These are phyloP conservation scores for Epichloe bromicola DNA, from an alignment of 2,329 filamentous ascomycete species.

Conservation along the genomic window DNA sequence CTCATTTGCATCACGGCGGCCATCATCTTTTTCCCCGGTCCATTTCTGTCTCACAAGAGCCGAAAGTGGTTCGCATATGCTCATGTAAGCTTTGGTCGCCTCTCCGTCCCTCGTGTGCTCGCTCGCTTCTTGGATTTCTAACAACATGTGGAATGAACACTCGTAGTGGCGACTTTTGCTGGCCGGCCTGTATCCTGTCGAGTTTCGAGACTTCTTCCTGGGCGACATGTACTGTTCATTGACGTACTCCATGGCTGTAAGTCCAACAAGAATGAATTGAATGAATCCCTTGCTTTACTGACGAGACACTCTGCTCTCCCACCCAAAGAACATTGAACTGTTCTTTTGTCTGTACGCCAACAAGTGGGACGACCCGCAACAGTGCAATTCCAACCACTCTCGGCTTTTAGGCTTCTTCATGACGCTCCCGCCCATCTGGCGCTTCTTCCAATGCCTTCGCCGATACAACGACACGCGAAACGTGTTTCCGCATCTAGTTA, in stretches of 20 bases:
- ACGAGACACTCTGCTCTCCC: background rate
- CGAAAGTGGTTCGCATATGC: slow-evolving; percentile 81
- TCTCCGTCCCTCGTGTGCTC: background rate
- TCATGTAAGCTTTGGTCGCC: slow-evolving; percentile 45
- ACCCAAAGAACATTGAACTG: slow-evolving; percentile 62
- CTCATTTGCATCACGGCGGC: slow-evolving; percentile 55
- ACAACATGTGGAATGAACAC: background rate
- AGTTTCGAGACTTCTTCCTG: slow-evolving; percentile 94
- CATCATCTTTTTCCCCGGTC: slow-evolving; percentile 65
- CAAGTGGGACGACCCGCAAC: slow-evolving; percentile 55
- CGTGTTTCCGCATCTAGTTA: slow-evolving; percentile 82
- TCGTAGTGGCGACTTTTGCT: slow-evolving; percentile 68
- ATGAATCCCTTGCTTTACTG: background rate
- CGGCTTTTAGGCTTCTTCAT: slow-evolving; percentile 76
- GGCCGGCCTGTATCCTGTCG: slow-evolving; percentile 81
- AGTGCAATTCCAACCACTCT: slow-evolving; percentile 80
- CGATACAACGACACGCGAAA: slow-evolving; percentile 81
- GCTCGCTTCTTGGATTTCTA: background rate
- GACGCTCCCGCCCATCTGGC: slow-evolving; percentile 76
- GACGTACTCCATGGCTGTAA: slow-evolving; percentile 76
- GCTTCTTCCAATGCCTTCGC: slow-evolving; percentile 77
- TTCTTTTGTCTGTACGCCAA: slow-evolving; percentile 92
- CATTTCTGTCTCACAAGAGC: slow-evolving; percentile 60
- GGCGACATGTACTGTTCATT: slow-evolving; percentile 96
- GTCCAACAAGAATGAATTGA: slow-evolving; percentile 20